Conservation (phyloP, 2,329 filamentous ascomycete genomes). For the Clarireedia homoeocarpa region DNA sequence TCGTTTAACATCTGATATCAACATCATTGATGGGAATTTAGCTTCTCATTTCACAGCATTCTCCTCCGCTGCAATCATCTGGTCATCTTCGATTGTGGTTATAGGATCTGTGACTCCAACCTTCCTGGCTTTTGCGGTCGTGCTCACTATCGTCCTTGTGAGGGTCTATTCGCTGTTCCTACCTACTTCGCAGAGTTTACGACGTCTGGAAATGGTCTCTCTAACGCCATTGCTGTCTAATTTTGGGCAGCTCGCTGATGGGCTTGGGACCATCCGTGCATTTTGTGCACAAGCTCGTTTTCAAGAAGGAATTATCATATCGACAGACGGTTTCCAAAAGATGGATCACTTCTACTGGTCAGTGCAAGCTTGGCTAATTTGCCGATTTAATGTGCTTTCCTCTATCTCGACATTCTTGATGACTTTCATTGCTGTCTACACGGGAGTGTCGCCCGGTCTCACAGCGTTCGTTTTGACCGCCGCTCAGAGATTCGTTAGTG, state of each 20-base stretch:
- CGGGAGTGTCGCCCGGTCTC: conserved; percentile 66
- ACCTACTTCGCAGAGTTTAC: conserved; percentile 73
- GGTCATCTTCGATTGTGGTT: conserved; percentile 64
- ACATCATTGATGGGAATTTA: conserved; percentile 81
- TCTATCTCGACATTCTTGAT: conserved; percentile 66
- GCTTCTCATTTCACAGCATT: conserved; percentile 65
- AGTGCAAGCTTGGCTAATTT: conserved; percentile 76
- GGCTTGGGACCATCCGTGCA: conserved; percentile 77
- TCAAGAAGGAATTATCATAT: conserved; percentile 68
- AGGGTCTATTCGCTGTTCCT: conserved; percentile 70
- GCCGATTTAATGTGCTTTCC: conserved; percentile 67
- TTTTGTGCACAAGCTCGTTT: conserved; percentile 74
- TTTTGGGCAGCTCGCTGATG: conserved; percentile 80
- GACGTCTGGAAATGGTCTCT: conserved; percentile 83
- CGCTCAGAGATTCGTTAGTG: conserved; percentile 58
- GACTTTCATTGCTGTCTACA: conserved; percentile 66
- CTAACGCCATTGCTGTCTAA: conserved; percentile 86
- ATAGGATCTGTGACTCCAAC: conserved; percentile 72
- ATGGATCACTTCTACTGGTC: conserved; percentile 97
- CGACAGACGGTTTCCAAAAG: conserved; percentile 83
- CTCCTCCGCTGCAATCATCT: conserved; percentile 62
- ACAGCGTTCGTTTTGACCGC: conserved; percentile 78
- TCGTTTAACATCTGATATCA: conserved; percentile 81
- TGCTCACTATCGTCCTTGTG: conserved; percentile 61
- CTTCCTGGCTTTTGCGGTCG: conserved; percentile 65